Conservation (phyloP, 2,329 filamentous ascomycete species). For the Scleromitrula shiraiana region DNA sequence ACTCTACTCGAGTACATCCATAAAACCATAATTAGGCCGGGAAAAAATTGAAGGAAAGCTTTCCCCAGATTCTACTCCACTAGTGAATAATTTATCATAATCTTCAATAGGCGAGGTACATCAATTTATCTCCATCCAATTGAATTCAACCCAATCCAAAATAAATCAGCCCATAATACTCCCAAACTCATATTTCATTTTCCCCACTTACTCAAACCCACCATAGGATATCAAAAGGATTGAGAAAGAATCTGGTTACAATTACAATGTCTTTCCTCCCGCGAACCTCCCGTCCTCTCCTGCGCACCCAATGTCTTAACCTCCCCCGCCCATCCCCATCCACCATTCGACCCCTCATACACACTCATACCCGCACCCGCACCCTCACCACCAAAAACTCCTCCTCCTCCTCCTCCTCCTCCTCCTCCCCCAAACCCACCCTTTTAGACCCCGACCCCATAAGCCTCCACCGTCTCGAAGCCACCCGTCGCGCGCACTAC, state of each 20-base stretch:
- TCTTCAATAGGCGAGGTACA: too few species aligned
- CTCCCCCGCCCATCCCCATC: not conserved
- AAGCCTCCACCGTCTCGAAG: slow-evolving; percentile 25
- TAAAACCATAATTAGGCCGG: too few species aligned
- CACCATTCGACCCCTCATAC: slow-evolving; percentile 8
- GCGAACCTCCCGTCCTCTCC: slow-evolving; percentile 1
- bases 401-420: slow-evolving; percentile 6
- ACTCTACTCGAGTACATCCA: too few species aligned
- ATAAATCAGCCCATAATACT: too few species aligned
- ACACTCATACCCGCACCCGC: not conserved
- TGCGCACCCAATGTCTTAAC: slow-evolving; percentile 5
- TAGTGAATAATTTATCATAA: too few species aligned
- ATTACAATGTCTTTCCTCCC: not conserved
- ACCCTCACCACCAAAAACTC: slow-evolving; percentile 6
- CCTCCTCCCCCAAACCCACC: not conserved
- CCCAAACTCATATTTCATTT: too few species aligned
- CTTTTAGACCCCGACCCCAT: slow-evolving; percentile 22
- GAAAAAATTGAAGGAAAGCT: too few species aligned
- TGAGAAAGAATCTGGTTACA: too few species aligned
- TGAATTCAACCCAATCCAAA: too few species aligned
- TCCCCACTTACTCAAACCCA: too few species aligned
- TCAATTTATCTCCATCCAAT: too few species aligned
- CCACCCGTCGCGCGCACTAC: slow-evolving; percentile 20
- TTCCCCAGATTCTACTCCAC: too few species aligned
- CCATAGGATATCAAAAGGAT: not conserved